Base-by-base conservation (phyloP, 345 rosid genomes). In the Moricandia moricandioides region DNA sequence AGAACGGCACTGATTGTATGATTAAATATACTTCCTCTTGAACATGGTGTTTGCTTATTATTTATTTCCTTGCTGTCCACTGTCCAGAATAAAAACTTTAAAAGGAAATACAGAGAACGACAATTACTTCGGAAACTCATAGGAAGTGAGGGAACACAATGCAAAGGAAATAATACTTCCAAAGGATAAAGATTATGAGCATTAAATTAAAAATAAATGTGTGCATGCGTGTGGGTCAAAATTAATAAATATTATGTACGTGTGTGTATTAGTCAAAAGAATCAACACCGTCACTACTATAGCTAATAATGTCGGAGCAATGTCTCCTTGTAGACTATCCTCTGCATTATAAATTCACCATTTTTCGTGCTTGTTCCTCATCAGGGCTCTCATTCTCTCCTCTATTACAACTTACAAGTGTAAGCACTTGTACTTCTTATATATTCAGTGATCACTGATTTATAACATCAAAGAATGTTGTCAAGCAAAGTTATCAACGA, bases 401-500 rank as follows among this genome's bases (percentile, higher is more conserved):
- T 34, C 11, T 61, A 8, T 51, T 17, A 45, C 18, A 24, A 67
- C 49, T 29, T 76, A 26, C 74, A 51, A 75, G 69, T 61, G 13
- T 52, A 17, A 62, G 27, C 34, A 62, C 66, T 62, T 62, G 34
- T 17, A 10, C 18, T 39, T 72, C 43, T 4, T 12, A 10, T 30
- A 47, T 14, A 55, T 30, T 30, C 7, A 77, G 52, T 29, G 33
- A 47, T 54, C 61, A 57, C 39, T 65, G 24, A 80, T 63, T 30
- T 43, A 30, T 16, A 35, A 21, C 35, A 40, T 59, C 7, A 6
- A 29, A 68, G 18, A 68, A 82, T 88, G 88, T 75, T 93, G 86
- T 93, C 98, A 1, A 84, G 68, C 71, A 93, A 87, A 85, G 91
- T 85, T 49, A 83, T 49, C 27, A 75, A 80, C 79, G 84, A 85